Evolutionary conservation across 2,329 filamentous ascomycete species (phyloP).

Genomic region (Pyricularia grisea): DNA sequence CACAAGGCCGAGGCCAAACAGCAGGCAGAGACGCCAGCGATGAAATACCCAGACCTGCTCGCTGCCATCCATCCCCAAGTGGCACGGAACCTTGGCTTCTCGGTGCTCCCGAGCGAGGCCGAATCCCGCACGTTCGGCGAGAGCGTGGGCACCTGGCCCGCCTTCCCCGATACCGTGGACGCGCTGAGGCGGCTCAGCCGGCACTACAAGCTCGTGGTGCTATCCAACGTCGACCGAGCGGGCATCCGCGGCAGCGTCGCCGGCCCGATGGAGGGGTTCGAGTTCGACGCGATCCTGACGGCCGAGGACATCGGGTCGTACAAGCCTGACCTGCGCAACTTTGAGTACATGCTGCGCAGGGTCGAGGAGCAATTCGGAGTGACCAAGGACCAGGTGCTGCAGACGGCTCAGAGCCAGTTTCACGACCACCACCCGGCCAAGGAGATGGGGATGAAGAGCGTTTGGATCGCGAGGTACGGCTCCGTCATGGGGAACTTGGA

Average conservation of each 20-base stretch:
- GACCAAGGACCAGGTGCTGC: slow-evolving; percentile 42
- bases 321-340: slow-evolving; percentile 58
- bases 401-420: slow-evolving; percentile 60
- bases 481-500: slow-evolving; percentile 32
- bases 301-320: slow-evolving; percentile 64
- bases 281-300: slow-evolving; percentile 56
- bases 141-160: slow-evolving; percentile 42
- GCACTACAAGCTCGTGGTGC: slow-evolving; percentile 48
- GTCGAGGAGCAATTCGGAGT: slow-evolving; percentile 45
- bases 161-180: slow-evolving; percentile 47
- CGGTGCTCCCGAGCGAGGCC: slow-evolving; percentile 17
- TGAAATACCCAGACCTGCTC: slow-evolving; percentile 53
- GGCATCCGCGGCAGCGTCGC: slow-evolving; percentile 22
- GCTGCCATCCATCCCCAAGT: slow-evolving; percentile 34
- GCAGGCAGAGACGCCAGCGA: slow-evolving; percentile 42
- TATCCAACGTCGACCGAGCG: slow-evolving; percentile 49
- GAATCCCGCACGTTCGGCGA: slow-evolving; percentile 39
- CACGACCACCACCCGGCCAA: slow-evolving; percentile 61
- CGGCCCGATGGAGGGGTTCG: slow-evolving; percentile 33
- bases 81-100: slow-evolving; percentile 30
- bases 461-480: slow-evolving; percentile 49
- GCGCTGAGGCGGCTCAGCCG: slow-evolving; percentile 38
- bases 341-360: slow-evolving; percentile 51
- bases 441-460: slow-evolving; percentile 43
- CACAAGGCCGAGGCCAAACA: slow-evolving; percentile 36